Conservation (phyloP, 345 rosid species). For the Pistacia atlantica region DNA sequence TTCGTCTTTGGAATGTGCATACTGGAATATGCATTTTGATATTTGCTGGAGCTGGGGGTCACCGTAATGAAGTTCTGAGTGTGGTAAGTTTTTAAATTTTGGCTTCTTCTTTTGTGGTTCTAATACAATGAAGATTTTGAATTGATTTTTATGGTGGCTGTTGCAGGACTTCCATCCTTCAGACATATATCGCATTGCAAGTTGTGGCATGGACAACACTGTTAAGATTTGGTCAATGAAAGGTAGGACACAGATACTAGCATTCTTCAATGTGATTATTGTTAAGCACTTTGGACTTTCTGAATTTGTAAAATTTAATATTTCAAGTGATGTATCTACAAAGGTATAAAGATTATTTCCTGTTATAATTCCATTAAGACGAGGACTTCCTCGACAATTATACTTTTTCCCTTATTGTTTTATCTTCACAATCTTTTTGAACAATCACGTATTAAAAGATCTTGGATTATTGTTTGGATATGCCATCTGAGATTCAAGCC, state of each 20-base stretch:
- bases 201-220: slow-evolving; percentile 97
- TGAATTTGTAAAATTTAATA: background rate
- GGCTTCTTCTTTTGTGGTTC: background rate
- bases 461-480: background rate
- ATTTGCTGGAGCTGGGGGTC: slow-evolving; percentile 99
- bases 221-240: slow-evolving; percentile 98
- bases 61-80: slow-evolving; percentile 94
- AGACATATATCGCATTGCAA: slow-evolving; percentile 79
- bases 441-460: background rate
- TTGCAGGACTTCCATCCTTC: slow-evolving; percentile 92
- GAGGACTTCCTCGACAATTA: background rate
- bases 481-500: background rate
- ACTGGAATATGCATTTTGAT: slow-evolving; percentile 94
- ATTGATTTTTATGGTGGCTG: slow-evolving; percentile 4
- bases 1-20: slow-evolving; percentile 93
- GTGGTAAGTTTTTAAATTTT: slow-evolving; percentile 53
- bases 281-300: background rate
- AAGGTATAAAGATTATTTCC: background rate
- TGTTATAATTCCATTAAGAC: background rate
- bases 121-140: background rate
- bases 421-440: background rate
- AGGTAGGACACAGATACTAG: slow-evolving; percentile 45
- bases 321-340: no score
- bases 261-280: background rate
- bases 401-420: background rate